These are phyloP conservation scores for Brachypodium distachyon DNA, from an alignment of 202 grass and related monocot genomes.

Conservation along the genomic window DNA sequence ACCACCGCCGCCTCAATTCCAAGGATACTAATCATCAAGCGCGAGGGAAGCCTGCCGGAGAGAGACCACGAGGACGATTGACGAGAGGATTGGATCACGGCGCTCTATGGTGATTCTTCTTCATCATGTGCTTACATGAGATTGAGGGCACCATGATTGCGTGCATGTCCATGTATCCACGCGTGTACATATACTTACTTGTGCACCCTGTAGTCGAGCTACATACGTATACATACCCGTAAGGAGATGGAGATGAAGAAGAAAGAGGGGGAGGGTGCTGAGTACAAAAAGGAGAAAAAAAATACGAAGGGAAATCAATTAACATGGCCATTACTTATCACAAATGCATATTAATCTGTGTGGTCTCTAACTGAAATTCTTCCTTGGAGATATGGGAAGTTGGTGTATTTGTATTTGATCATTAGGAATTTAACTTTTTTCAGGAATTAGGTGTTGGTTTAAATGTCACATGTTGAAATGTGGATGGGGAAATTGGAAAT, in stretches of 20 bases:
- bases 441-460: not conserved
- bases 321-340: not conserved
- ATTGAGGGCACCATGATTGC: not conserved
- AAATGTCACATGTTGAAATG: not conserved
- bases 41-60: not conserved
- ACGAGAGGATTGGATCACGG: not conserved
- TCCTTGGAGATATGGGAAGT: no score
- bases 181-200: not conserved
- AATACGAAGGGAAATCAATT: not conserved
- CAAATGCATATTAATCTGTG: no score
- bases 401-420: not conserved
- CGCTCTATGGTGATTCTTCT: not conserved
- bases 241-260: not conserved
- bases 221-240: not conserved
- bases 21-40: constrained; percentile 79
- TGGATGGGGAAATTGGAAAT: not conserved
- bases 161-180: not conserved
- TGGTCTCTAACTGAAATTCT: no score
- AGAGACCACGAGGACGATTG: constrained; percentile 5
- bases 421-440: not conserved
- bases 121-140: not conserved
- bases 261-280: no score
- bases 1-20: constrained; percentile 59
- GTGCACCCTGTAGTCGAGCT: no score
- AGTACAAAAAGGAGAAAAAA: not conserved